Percentiles rank a stretch among this genome's conserved stretches.
Conservation (phyloP, 2,329 filamentous ascomycete species). For the Scortechinia acanthostroma region DNA sequence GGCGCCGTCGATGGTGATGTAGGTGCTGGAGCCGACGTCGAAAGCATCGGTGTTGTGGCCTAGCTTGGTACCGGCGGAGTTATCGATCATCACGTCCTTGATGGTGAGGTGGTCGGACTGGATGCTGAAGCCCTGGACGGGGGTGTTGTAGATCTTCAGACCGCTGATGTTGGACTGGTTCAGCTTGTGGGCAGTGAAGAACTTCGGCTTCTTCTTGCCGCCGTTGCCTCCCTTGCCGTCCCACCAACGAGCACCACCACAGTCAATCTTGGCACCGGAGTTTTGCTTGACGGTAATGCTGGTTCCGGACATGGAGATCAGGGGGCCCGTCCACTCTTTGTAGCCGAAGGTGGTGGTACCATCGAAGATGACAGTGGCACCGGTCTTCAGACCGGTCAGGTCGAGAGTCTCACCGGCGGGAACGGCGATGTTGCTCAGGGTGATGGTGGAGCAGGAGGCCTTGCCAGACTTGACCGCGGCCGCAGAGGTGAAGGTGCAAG, state of each 20-base stretch:
- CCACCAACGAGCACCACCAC: conserved; percentile 51
- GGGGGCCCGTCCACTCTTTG: conserved; percentile 56
- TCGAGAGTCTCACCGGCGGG: conserved; percentile 52
- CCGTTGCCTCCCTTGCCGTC: conserved; percentile 51
- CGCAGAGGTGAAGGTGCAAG: conserved; percentile 47
- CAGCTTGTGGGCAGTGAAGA: conserved; percentile 47
- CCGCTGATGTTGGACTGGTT: conserved; percentile 37
- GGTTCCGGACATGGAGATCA: conserved; percentile 52
- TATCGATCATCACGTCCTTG: conserved; percentile 43
- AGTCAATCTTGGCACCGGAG: conserved; percentile 42
- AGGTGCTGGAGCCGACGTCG: conserved; percentile 34
- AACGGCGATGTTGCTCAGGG: conserved; percentile 41
- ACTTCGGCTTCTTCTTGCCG: conserved; percentile 57
- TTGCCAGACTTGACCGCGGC: conserved; percentile 37
- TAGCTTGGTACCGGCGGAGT: conserved; percentile 36
- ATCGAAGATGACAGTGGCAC: conserved; percentile 57
- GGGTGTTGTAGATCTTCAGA: conserved; percentile 43
- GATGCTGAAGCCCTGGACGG: conserved; percentile 40
- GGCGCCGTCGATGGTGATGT: conserved; percentile 39
- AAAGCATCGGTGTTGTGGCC: conserved; percentile 48
- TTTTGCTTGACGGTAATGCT: conserved; percentile 43
- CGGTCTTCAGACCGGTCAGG: conserved; percentile 40
- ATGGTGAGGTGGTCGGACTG: conserved; percentile 34
- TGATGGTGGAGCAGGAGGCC: conserved; percentile 41
- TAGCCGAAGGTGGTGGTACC: conserved; percentile 64